Evolutionary conservation across 2,329 filamentous ascomycete species (phyloP).

Genomic region (Phaeosphaeriaceae sp.): DNA sequence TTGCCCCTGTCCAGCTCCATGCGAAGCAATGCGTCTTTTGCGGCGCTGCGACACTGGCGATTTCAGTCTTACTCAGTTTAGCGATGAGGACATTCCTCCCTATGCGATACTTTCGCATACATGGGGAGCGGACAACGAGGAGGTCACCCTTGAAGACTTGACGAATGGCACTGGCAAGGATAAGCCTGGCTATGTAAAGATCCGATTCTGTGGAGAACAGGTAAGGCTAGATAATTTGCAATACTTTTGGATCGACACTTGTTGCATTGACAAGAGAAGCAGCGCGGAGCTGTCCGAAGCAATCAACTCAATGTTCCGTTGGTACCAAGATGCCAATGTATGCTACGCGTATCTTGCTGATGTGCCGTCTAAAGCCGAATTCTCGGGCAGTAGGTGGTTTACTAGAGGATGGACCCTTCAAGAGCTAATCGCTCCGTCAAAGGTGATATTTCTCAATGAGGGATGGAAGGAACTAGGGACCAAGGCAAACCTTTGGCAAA

Average conservation of each 20-base stretch:
- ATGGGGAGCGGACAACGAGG: constrained; percentile 1
- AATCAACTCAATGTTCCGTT: constrained; percentile 10
- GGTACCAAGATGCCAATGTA: constrained; percentile 1
- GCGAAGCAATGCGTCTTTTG: no score
- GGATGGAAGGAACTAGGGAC: background rate
- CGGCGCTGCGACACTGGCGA: no score
- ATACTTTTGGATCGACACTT: constrained; percentile 7
- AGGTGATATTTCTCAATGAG: background rate
- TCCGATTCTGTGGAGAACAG: constrained; percentile 8
- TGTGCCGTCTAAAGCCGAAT: background rate
- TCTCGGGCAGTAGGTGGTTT: constrained; percentile 4
- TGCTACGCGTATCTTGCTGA: constrained; percentile 4
- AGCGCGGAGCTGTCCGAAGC: background rate
- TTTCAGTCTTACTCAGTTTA: no score
- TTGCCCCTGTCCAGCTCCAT: no score
- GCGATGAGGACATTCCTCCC: constrained; percentile 4
- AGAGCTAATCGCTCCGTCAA: constrained; percentile 3
- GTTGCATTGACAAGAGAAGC: constrained; percentile 7
- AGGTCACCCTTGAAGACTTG: constrained; percentile 9
- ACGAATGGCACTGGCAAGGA: background rate
- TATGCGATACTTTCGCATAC: constrained; percentile 14
- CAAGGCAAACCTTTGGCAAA: background rate
- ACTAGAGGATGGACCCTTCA: constrained; percentile 7
- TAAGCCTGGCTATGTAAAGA: constrained; percentile 10
- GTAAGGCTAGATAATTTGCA: constrained; percentile 1